Evolutionary conservation across 352 stramenopile species (phyloP).

Genomic region (Pilasporangium apinafurcum): DNA sequence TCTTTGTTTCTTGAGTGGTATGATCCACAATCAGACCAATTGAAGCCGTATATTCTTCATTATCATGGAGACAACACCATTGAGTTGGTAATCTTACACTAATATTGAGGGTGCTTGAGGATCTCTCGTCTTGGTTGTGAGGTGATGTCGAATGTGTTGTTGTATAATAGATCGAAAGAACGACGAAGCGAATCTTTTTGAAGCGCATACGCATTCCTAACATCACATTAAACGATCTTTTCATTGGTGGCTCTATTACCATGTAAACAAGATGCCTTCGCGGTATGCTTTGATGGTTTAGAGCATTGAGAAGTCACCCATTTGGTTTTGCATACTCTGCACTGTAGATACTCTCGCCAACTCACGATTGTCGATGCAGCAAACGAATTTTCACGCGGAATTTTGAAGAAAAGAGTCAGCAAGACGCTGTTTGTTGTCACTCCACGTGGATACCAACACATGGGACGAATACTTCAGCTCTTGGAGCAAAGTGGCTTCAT

Average conservation of each 20-base stretch:
- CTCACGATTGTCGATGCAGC: slow-evolving; percentile 58
- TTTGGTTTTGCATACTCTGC: too few species aligned
- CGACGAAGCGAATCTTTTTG: slow-evolving; percentile 60
- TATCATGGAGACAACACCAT: slow-evolving; percentile 68
- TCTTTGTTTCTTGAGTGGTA: slow-evolving; percentile 79
- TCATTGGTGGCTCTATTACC: slow-evolving; percentile 58
- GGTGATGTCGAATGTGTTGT: not conserved
- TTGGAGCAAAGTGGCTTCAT: slow-evolving; percentile 32
- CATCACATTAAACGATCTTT: slow-evolving; percentile 57
- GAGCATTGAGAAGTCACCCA: too few species aligned
- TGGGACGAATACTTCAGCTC: slow-evolving; percentile 36
- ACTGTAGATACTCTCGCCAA: slow-evolving; percentile 70
- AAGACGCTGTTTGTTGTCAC: slow-evolving; percentile 47
- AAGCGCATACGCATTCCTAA: slow-evolving; percentile 74
- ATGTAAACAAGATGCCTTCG: slow-evolving; percentile 22
- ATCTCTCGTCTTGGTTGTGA: not conserved
- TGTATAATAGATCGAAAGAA: slow-evolving; percentile 41
- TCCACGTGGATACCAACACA: slow-evolving; percentile 33
- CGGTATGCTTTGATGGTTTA: not conserved
- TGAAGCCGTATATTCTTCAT: slow-evolving; percentile 68
- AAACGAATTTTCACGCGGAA: slow-evolving; percentile 54
- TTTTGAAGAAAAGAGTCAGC: slow-evolving; percentile 19
- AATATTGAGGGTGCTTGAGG: not conserved
- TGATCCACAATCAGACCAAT: slow-evolving; percentile 61
- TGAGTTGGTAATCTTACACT: slow-evolving; percentile 40